phyloP scores from a whole-genome alignment of 768 basidiomycete species.

The Coprinopsis cinerea region DNA sequence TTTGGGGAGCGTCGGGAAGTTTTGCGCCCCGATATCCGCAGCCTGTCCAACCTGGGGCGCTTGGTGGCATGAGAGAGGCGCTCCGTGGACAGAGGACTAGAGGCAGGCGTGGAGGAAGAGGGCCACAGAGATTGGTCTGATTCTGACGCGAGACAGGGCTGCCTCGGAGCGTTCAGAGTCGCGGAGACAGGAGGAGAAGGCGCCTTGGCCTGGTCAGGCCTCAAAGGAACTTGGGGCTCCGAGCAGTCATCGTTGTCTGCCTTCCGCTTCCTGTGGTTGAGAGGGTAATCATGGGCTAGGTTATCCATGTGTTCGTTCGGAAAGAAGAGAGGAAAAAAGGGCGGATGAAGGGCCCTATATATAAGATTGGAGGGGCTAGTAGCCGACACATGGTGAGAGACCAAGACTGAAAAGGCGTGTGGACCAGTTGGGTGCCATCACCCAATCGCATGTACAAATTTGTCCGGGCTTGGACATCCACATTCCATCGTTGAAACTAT shows the following conservation, averaged over 20 bases:
- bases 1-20: conserved; percentile 17
- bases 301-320: conserved; percentile 47
- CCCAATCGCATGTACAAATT: conserved; percentile 5
- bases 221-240: conserved; percentile 28
- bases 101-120: conserved; percentile 18
- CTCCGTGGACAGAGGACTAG: not conserved
- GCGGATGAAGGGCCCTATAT: conserved; percentile 23
- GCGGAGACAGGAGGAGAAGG: conserved; percentile 12
- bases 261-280: conserved; percentile 65
- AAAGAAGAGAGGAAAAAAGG: conserved; percentile 22
- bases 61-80: conserved; percentile 21
- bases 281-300: conserved; percentile 47
- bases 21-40: conserved; percentile 2
- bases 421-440: conserved; percentile 10
- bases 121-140: conserved; percentile 23
- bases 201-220: conserved; percentile 21
- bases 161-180: conserved; percentile 32
- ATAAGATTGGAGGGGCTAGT: conserved; percentile 31
- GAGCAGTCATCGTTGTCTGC: conserved; percentile 45
- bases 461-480: conserved; percentile 6
- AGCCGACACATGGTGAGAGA: conserved; percentile 40
- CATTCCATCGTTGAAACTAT: conserved; percentile 5
- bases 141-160: conserved; percentile 30
- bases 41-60: conserved; percentile 36
- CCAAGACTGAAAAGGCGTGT: conserved; percentile 28